Percentiles rank a stretch among this genome's conserved stretches.
phyloP scores from a whole-genome alignment of 306 rosid species.

The Pachyrhizus erosus region DNA sequence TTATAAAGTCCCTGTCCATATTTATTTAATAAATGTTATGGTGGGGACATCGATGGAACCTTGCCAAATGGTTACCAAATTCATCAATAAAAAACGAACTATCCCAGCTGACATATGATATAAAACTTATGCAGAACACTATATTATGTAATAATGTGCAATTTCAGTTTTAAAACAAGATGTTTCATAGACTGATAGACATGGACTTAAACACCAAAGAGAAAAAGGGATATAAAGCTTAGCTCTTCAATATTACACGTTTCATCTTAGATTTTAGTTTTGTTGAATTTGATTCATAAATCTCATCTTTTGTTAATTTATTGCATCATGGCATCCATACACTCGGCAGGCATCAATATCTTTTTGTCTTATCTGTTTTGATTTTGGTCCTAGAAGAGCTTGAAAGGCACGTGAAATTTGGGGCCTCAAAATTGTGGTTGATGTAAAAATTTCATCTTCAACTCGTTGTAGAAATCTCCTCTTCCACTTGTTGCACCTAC shows the following conservation, averaged over 20 bases:
- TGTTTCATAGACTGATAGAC: background rate
- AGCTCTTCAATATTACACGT: slow-evolving; percentile 5
- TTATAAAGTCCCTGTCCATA: background rate
- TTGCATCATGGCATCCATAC: slow-evolving; percentile 1
- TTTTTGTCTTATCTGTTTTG: background rate
- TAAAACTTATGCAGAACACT: background rate
- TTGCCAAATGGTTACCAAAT: background rate
- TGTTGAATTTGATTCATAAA: background rate
- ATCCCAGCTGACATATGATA: background rate
- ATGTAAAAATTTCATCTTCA: too few species aligned
- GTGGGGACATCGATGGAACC: background rate
- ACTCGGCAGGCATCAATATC: background rate
- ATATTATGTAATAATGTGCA: background rate
- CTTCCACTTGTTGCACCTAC: too few species aligned
- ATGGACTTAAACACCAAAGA: background rate
- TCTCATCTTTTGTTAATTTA: background rate
- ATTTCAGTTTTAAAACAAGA: background rate
- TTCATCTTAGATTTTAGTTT: background rate
- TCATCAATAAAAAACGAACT: background rate
- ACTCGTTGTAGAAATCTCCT: too few species aligned
- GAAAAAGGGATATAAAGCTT: background rate
- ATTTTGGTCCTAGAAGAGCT: slow-evolving; percentile 5
- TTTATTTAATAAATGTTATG: background rate
- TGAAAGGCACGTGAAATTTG: background rate
- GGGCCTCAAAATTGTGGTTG: background rate